These are phyloP conservation scores for Albatrellus sp. DNA, from an alignment of 1,284 basidiomycete species.

Conservation along the genomic window DNA sequence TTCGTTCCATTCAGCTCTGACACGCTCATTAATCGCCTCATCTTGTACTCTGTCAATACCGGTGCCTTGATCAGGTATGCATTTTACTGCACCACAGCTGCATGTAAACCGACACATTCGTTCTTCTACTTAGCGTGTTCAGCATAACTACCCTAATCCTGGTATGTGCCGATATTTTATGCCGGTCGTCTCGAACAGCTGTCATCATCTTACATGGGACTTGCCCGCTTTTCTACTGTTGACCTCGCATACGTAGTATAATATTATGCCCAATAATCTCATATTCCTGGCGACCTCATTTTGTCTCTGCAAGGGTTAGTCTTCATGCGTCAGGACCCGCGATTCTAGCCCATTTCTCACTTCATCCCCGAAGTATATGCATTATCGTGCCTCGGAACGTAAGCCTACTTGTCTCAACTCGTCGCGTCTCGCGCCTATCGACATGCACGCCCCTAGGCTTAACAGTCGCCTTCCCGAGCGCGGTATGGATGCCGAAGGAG, in stretches of 20 bases:
- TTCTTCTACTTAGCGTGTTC: conserved; percentile 30
- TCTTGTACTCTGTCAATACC: conserved; percentile 47
- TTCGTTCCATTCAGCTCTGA: background rate
- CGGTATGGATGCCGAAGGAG: conserved; percentile 29
- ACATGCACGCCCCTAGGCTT: conserved; percentile 21
- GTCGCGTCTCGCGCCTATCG: too few relatives aligned
- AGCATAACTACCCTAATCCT: conserved; percentile 45
- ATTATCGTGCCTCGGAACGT: too few relatives aligned
- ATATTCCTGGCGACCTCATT: conserved; percentile 33
- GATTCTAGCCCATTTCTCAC: background rate
- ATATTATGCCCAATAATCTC: background rate
- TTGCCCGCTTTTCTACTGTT: background rate
- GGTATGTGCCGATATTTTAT: too few relatives aligned
- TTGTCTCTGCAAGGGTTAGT: conserved; percentile 28
- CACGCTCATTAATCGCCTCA: too few relatives aligned
- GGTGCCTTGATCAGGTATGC: conserved; percentile 47
- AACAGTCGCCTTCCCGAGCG: conserved; percentile 31
- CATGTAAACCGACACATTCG: background rate
- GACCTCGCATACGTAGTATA: background rate
- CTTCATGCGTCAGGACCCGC: too few relatives aligned
- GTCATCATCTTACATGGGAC: background rate
- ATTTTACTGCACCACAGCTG: background rate
- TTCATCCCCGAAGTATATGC: too few relatives aligned
- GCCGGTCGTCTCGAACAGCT: background rate
- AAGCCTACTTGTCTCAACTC: too few relatives aligned